phyloP scores from a whole-genome alignment of 2,329 filamentous ascomycete species.

The Botrytis cinerea region DNA sequence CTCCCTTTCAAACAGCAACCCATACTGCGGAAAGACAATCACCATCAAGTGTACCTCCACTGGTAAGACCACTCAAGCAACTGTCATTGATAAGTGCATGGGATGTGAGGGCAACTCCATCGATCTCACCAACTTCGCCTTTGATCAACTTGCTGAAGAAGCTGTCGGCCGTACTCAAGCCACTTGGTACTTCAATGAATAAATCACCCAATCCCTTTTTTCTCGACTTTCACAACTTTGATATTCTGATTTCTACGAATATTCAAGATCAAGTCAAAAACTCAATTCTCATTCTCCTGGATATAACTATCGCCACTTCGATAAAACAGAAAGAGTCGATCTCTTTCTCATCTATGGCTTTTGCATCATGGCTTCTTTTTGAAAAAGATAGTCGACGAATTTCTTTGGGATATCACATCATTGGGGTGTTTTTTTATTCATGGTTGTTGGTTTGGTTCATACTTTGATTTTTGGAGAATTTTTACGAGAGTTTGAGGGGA shows the following conservation, averaged over 20 bases:
- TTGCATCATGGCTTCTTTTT: conserved; percentile 20
- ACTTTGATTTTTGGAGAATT: background rate
- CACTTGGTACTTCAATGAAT: conserved; percentile 50
- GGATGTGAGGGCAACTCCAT: conserved; percentile 60
- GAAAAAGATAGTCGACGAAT: conserved; percentile 20
- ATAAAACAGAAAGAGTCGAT: conserved; percentile 8
- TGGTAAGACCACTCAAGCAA: conserved; percentile 60
- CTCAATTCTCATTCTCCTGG: conserved; percentile 19
- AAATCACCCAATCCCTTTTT: background rate
- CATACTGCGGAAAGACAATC: conserved; percentile 69
- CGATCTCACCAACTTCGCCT: conserved; percentile 53
- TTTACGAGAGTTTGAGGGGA: background rate
- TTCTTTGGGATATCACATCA: conserved; percentile 17
- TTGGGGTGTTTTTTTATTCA: conserved; percentile 5
- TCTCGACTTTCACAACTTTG: conserved; percentile 2
- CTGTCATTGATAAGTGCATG: conserved; percentile 74
- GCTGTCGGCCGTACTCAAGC: conserved; percentile 47
- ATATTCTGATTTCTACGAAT: background rate
- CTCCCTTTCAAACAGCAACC: conserved; percentile 63
- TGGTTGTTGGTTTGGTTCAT: background rate
- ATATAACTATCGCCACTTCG: conserved; percentile 13
- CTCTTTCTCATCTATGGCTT: conserved; percentile 15
- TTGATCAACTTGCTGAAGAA: conserved; percentile 49
- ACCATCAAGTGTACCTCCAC: conserved; percentile 63
- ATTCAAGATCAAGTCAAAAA: conserved; percentile 1